Evolutionary conservation across 2,329 filamentous ascomycete species (phyloP).

Genomic region (Xylariaceae sp.): DNA sequence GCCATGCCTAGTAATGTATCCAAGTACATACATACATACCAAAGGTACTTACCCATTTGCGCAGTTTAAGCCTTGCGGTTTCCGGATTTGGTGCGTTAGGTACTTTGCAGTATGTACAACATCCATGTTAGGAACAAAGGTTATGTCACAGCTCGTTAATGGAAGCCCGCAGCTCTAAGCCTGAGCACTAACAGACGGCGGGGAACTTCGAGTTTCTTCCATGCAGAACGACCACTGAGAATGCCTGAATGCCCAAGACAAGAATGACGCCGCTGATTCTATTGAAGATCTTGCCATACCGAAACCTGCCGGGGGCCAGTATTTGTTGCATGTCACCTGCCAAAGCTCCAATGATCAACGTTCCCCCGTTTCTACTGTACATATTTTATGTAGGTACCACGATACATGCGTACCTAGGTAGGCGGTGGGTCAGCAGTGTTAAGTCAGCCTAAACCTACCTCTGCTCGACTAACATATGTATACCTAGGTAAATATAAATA

Average conservation of each 20-base stretch:
- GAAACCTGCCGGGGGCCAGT: constrained; percentile 9
- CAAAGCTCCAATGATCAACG: neutral
- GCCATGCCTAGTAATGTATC: neutral
- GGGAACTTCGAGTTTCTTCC: constrained; percentile 8
- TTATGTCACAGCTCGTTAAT: constrained; percentile 12
- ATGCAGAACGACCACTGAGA: constrained; percentile 1
- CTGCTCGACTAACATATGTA: too few species aligned
- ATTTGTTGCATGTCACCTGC: constrained; percentile 25
- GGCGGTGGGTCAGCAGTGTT: too few species aligned
- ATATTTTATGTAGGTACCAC: too few species aligned
- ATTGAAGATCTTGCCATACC: constrained; percentile 21
- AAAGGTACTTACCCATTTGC: neutral
- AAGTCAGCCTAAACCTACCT: too few species aligned
- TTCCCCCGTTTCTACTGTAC: too few species aligned
- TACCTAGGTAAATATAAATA: too few species aligned
- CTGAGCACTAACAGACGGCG: constrained; percentile 9
- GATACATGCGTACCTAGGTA: too few species aligned
- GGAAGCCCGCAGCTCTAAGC: constrained; percentile 2
- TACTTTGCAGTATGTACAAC: neutral
- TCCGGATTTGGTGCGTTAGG: neutral
- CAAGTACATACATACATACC: neutral
- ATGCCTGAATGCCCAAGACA: neutral
- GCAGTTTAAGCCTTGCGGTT: neutral
- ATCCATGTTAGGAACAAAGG: neutral
- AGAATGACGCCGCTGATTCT: constrained; percentile 12